These are phyloP conservation scores for Sordariomycetes sp. DNA, from an alignment of 2,329 filamentous ascomycete genomes.

Conservation along the genomic window DNA sequence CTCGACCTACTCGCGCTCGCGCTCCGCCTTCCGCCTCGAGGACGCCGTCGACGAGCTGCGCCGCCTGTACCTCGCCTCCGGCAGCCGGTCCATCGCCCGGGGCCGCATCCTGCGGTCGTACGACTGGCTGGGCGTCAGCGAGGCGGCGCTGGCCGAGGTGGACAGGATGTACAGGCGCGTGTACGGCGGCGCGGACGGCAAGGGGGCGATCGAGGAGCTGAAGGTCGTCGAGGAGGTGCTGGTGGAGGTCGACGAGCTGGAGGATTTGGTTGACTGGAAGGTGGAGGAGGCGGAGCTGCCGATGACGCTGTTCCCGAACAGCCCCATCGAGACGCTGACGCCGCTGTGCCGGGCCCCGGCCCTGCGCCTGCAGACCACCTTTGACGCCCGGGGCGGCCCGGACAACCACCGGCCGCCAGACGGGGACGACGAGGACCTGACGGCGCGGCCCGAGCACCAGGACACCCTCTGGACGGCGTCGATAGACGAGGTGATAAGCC, in stretches of 20 bases:
- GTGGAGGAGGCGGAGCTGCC: constrained; percentile 11
- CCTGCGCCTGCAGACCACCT: constrained; percentile 33
- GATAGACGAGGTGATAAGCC: constrained; percentile 32
- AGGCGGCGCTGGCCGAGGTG: constrained; percentile 39
- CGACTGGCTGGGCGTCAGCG: constrained; percentile 42
- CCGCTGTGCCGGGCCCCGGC: constrained; percentile 14
- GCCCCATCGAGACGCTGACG: constrained; percentile 13
- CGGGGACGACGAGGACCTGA: constrained; percentile 23
- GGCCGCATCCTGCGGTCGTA: constrained; percentile 43
- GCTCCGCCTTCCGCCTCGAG: constrained; percentile 35
- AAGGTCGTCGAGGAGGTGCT: constrained; percentile 4
- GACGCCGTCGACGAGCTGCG: constrained; percentile 54
- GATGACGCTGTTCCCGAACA: constrained; percentile 12
- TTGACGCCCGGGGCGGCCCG: constrained; percentile 13
- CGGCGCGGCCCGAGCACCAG: constrained; percentile 21
- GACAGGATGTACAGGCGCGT: constrained; percentile 44
- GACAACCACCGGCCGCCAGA: constrained; percentile 8
- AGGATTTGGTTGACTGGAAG: constrained; percentile 5
- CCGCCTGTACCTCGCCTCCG: constrained; percentile 43
- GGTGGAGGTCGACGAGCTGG: constrained; percentile 4
- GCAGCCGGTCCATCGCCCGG: constrained; percentile 36
- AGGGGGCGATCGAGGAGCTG: constrained; percentile 34
- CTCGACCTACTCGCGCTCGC: constrained; percentile 40
- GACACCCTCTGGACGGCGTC: constrained; percentile 15
- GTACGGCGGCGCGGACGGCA: constrained; percentile 37